These are phyloP conservation scores for Seiridium unicorne DNA, from an alignment of 2,329 filamentous ascomycete genomes.

Conservation along the genomic window DNA sequence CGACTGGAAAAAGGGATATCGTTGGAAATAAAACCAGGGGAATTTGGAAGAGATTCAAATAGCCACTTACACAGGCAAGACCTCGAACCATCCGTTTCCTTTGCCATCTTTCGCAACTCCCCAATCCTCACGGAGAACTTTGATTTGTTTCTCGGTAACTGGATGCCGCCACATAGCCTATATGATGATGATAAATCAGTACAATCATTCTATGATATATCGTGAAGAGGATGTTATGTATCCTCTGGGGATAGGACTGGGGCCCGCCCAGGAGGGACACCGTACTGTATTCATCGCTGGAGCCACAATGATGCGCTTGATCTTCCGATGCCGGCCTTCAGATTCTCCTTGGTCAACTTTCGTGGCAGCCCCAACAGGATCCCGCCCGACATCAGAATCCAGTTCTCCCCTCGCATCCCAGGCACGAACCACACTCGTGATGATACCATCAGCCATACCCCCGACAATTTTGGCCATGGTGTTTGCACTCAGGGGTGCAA, in stretches of 20 bases:
- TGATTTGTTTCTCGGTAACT: conserved; percentile 71
- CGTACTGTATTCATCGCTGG: conserved; percentile 77
- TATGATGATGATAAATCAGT: too few species aligned
- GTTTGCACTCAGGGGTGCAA: conserved; percentile 83
- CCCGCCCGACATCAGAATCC: conserved; percentile 33
- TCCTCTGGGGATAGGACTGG: too few species aligned
- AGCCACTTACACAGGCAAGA: conserved; percentile 55
- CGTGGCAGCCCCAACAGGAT: background rate
- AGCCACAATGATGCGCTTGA: conserved; percentile 71
- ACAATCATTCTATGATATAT: too few species aligned
- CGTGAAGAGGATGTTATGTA: too few species aligned
- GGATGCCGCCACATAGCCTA: conserved; percentile 81
- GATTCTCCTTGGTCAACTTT: conserved; percentile 16
- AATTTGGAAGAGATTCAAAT: too few species aligned
- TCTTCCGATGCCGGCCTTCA: conserved; percentile 27
- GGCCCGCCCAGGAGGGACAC: too few species aligned
- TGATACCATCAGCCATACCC: conserved; percentile 75
- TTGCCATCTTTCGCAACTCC: conserved; percentile 37
- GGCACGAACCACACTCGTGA: conserved; percentile 73
- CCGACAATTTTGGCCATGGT: conserved; percentile 78
- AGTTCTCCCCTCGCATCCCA: conserved; percentile 77
- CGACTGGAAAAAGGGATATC: too few species aligned
- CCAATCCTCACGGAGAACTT: conserved; percentile 73
- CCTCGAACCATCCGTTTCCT: conserved; percentile 59
- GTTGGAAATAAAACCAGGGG: too few species aligned